A percentile compares a stretch with the other conserved stretches of the same genome.
phyloP scores from a whole-genome alignment of 2,329 filamentous ascomycete genomes.

The Apiospora koreana region DNA sequence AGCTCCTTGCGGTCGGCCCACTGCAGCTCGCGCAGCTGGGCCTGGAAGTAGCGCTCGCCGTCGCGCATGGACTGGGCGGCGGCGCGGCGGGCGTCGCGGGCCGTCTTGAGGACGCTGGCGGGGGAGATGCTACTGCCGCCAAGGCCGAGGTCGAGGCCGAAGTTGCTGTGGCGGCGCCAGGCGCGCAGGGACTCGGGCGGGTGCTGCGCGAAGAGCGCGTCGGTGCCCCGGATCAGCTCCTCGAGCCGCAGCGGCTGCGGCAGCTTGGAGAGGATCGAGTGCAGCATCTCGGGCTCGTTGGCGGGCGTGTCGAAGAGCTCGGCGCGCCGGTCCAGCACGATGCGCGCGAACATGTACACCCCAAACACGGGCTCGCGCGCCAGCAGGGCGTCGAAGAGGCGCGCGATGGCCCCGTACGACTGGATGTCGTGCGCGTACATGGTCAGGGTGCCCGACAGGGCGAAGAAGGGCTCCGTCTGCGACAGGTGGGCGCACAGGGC shows the following conservation, averaged over 20 bases:
- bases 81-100: constrained; percentile 53
- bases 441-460: constrained; percentile 88
- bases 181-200: constrained; percentile 73
- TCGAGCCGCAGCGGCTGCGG: constrained; percentile 82
- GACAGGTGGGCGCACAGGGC: constrained; percentile 74
- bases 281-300: constrained; percentile 90
- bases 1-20: constrained; percentile 61
- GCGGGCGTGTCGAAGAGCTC: constrained; percentile 83
- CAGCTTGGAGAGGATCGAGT: constrained; percentile 83
- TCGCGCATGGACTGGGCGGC: constrained; percentile 61
- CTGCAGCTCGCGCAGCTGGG: constrained; percentile 72
- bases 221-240: constrained; percentile 67
- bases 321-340: constrained; percentile 75
- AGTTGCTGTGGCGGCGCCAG: constrained; percentile 68
- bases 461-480: constrained; percentile 83
- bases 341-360: constrained; percentile 89
- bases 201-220: constrained; percentile 61
- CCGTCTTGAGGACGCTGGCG: constrained; percentile 85
- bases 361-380: constrained; percentile 85
- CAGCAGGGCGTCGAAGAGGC: constrained; percentile 89
- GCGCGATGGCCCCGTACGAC: constrained; percentile 82
- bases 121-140: constrained; percentile 70
- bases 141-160: too few species aligned
- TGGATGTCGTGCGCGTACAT: constrained; percentile 97
- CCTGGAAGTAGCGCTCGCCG: constrained; percentile 67